Conservation (phyloP, 75 land plant genomes). For the Chamaecyparis obtusa region DNA sequence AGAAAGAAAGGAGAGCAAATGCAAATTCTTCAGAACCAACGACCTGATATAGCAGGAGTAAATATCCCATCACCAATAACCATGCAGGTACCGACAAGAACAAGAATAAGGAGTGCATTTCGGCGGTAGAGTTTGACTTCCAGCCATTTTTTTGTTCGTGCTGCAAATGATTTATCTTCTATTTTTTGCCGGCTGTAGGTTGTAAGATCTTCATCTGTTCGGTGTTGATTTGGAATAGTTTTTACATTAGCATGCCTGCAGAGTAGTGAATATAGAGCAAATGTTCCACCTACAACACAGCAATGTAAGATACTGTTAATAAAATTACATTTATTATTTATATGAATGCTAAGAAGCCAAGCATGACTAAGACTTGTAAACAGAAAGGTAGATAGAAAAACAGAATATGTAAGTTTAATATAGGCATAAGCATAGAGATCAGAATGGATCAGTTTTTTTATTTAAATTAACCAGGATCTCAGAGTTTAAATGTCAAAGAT, state of each 20-base stretch:
- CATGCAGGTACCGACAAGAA: slow-evolving; percentile 83
- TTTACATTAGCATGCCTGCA: slow-evolving; percentile 73
- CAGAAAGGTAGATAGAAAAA: not conserved
- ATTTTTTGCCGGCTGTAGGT: slow-evolving; percentile 53
- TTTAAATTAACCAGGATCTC: no score
- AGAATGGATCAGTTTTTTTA: not conserved
- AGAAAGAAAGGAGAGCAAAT: not conserved
- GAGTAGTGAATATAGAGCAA: slow-evolving; percentile 77
- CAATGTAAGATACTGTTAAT: not conserved
- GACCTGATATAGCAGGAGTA: slow-evolving; percentile 91
- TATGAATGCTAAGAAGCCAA: not conserved
- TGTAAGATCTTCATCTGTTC: slow-evolving; percentile 64
- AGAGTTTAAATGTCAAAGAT: no score
- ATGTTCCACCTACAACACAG: slow-evolving; percentile 63
- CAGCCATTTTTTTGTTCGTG: slow-evolving; percentile 61
- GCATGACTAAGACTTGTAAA: not conserved
- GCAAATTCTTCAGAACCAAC: not conserved
- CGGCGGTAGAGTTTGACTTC: slow-evolving; percentile 38
- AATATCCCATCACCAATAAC: slow-evolving; percentile 89
- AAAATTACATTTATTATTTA: not conserved
- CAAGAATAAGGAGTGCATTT: slow-evolving; percentile 61
- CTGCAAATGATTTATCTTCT: slow-evolving; percentile 62
- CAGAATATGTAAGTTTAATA: not conserved
- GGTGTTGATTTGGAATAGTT: slow-evolving; percentile 62
- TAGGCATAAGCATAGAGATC: not conserved